Percentiles rank a stretch among this genome's conserved stretches.
These are phyloP conservation scores for Xylaria nigripes DNA, from an alignment of 495 filamentous ascomycete species.

Conservation along the genomic window DNA sequence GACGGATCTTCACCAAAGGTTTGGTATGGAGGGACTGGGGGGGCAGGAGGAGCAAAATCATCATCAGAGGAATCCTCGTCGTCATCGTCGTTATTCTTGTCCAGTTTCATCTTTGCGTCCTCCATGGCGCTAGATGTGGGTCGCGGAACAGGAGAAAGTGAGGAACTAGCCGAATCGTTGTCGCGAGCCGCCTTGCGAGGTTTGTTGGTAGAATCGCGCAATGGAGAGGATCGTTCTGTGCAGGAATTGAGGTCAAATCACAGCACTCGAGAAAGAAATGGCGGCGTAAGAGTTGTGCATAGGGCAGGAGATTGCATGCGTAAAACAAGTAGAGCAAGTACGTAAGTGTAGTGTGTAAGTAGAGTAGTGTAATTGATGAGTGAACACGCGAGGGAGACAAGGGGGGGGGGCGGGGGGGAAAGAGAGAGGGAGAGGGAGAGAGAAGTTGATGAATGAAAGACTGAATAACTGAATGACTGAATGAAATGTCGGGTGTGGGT, in stretches of 20 bases:
- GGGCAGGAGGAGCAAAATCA: constrained; percentile 72
- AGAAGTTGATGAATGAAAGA: too few species aligned
- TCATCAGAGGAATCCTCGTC: constrained; percentile 56
- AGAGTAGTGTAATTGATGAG: background rate
- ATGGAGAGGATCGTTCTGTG: constrained; percentile 41
- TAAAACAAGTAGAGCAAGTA: background rate
- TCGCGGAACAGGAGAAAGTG: constrained; percentile 49
- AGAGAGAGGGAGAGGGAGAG: too few species aligned
- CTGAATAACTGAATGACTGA: background rate
- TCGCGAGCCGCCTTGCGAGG: constrained; percentile 41
- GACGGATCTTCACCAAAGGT: constrained; percentile 87
- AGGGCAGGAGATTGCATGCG: background rate
- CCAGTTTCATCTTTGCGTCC: constrained; percentile 42
- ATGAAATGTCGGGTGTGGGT: background rate
- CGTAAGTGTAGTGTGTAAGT: too few species aligned
- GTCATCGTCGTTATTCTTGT: constrained; percentile 48
- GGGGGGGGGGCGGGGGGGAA: too few species aligned
- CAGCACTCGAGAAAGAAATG: background rate
- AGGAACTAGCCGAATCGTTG: constrained; percentile 56
- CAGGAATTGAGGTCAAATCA: background rate
- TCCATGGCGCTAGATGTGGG: constrained; percentile 43
- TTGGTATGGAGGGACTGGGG: constrained; percentile 62
- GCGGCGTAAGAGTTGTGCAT: background rate
- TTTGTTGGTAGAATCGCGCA: constrained; percentile 35
- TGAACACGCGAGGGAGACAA: background rate